These are phyloP conservation scores for Tagetes erecta DNA, from an alignment of 129 eudicot genomes.

Conservation along the genomic window DNA sequence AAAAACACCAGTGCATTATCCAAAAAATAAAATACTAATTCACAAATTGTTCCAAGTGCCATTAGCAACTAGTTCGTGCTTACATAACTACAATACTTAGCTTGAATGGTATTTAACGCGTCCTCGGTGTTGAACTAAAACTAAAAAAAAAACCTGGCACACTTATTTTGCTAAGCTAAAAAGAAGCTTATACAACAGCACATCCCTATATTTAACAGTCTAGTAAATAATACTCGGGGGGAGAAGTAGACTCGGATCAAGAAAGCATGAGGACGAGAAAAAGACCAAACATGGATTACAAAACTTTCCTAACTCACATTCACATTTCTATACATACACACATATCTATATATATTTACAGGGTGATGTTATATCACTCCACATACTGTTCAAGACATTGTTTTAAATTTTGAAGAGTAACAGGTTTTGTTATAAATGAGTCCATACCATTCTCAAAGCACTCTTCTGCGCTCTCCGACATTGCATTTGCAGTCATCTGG, in stretches of 20 bases:
- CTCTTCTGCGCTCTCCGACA: conserved; percentile 96
- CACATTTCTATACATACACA: conserved; percentile 60
- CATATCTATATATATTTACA: conserved; percentile 42
- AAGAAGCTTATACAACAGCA: neutral
- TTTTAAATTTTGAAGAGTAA: conserved; percentile 69
- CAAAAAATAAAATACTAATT: neutral
- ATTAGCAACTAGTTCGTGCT: conserved; percentile 18
- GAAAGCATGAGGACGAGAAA: conserved; percentile 31
- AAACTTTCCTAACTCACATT: conserved; percentile 82
- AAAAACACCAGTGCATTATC: neutral
- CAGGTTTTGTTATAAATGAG: conserved; percentile 88
- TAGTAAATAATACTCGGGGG: neutral
- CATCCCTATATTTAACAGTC: conserved; percentile 15
- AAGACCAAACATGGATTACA: conserved; percentile 59
- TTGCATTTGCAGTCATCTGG: conserved; percentile 96
- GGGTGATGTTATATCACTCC: conserved; percentile 28
- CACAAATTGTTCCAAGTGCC: neutral
- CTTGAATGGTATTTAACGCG: conserved; percentile 23
- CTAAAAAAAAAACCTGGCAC: conserved; percentile 10
- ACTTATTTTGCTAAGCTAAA: conserved; percentile 31
- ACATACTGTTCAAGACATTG: conserved; percentile 72
- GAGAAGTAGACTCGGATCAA: conserved; percentile 14
- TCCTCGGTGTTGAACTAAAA: conserved; percentile 22
- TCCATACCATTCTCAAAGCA: conserved; percentile 95
- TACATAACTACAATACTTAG: conserved; percentile 5